Evolutionary conservation across 495 filamentous ascomycete genomes (phyloP), one percentile per base, ranked within the genome.

Genomic region (Penicillium silybi): DNA sequence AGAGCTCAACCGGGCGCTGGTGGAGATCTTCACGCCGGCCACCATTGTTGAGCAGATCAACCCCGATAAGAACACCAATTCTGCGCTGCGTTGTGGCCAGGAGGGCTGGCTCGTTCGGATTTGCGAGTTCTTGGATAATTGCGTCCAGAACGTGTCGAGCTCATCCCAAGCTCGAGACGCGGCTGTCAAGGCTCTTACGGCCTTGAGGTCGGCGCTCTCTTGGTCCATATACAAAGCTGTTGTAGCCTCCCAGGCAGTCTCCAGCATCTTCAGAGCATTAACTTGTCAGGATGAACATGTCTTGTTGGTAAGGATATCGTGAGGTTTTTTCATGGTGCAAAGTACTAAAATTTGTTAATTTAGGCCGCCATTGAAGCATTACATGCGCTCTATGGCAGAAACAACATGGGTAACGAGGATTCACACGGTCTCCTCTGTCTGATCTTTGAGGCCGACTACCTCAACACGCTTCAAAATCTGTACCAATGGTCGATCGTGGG

Each of bases 181-280:
- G 11, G 85, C 85, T 13, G 65, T 93, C 38, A 92, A 90, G 64
- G 81, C 82, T 16, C 76, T 97, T 40, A 80, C 82, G 18, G 82
- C 87, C 9, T 67, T 96, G 51, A 85, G 86, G 63, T 88, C 90
- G 11, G 79, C 85, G 16, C 75, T 95, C 63, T 73, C 82, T 7
- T 97, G 93, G 95, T 80, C 88, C 10, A 85, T 93, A 40, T 88
- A 90, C 13, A 88, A 85, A 56, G 89, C 90, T 15, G 80, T 96
- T 27, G 72, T 82, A 19, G 80, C 79, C 23, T 83, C 87, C 15
- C 76, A 80, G 48, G 85, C 85, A 52, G 81, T 95, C 17, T 75
- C 84, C 39, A 79, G 80, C 43, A 81, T 95, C 54, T 92, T 85
- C 61, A 80, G 80, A 56, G 83, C 86, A 44, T 79, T 97, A 57